Base-by-base conservation (phyloP, 2,329 filamentous ascomycete species). In the Apiospora kogelbergensis region DNA sequence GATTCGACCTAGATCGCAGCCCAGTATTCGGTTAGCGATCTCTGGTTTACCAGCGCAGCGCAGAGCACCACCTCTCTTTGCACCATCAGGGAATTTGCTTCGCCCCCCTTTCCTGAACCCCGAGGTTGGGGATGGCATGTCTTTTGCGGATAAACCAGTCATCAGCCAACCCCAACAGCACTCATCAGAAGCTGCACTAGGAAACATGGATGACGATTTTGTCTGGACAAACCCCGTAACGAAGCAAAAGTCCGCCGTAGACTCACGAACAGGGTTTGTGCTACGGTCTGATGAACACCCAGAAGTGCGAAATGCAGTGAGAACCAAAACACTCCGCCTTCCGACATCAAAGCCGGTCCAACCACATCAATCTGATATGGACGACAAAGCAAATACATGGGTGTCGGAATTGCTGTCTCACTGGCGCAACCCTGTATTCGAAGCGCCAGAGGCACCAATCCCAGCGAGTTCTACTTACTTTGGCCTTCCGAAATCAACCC, bases 351-450 rank as follows among this genome's bases (percentile, higher is more conserved):
- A 30, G 9, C 10, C 30, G 17, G 26, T 20, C 17, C 53, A 60
- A 20, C 4, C 30, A 37, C 26, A 11, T 2, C 53, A 60, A 7
- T 9, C 30, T 2, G 17, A 10, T n/a, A 37, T 30, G 20, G n/a
- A 42, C 17, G 20, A 45, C 24, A 45, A 65, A 11, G 22, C 30
- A 67, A 75, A 72, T 45, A 72, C 78, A 11, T 94, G 91, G 91
- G 80, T 94, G 2, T 82, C 84, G 10, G 80, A 84, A 7, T 74
- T 95, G 7, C 79, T 94, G 1, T 78, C 84, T 44, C 83, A 82
- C 10, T 97, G 93, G 93, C 80, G 91, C 10, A 97, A 95, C 70
- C 93, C 93, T 0, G 82, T 93, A 0, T 97, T 97, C 76, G 80
- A 85, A n/a, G 75, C 77, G 3, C 77, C 78, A 0, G 82, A 89